phyloP scores from a whole-genome alignment of 1,284 basidiomycete genomes.

The Trichosporon faecale region DNA sequence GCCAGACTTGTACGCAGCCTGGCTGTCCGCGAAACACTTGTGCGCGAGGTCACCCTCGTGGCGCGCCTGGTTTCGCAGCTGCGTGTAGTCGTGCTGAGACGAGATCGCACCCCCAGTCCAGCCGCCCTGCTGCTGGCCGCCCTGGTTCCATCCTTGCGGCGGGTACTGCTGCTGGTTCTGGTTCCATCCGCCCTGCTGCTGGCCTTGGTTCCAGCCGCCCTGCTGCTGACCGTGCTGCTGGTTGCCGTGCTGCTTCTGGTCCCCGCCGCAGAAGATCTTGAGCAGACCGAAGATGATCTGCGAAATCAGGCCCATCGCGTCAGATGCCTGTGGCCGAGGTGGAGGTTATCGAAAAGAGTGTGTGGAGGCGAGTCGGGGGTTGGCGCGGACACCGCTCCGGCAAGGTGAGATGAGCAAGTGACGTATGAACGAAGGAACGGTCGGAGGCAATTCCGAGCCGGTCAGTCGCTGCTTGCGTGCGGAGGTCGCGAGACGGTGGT shows the following conservation, averaged over 20 bases:
- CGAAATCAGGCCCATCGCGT: background rate
- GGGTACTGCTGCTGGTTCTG: constrained; percentile 19
- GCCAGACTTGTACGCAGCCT: constrained; percentile 55
- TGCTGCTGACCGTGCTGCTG: constrained; percentile 25
- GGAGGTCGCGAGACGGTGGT: background rate
- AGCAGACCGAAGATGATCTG: constrained; percentile 22
- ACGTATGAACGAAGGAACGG: background rate
- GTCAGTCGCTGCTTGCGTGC: background rate
- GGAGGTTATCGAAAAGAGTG: background rate
- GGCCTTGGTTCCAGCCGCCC: constrained; percentile 17
- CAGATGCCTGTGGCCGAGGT: background rate
- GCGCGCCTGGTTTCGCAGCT: constrained; percentile 68
- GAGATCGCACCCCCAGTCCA: constrained; percentile 8
- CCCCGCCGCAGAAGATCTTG: constrained; percentile 29
- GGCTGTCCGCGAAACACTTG: constrained; percentile 46
- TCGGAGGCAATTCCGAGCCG: background rate
- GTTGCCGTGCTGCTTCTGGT: constrained; percentile 27
- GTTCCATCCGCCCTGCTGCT: constrained; percentile 25
- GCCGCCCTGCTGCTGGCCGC: constrained; percentile 24
- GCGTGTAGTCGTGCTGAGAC: constrained; percentile 57
- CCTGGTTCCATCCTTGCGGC: constrained; percentile 20
- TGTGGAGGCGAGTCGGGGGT: background rate
- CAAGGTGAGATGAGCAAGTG: background rate
- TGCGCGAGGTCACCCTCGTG: constrained; percentile 61
- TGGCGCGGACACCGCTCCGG: background rate